phyloP scores from a whole-genome alignment of 805 yeast genomes.

The Suhomyces sp. region DNA sequence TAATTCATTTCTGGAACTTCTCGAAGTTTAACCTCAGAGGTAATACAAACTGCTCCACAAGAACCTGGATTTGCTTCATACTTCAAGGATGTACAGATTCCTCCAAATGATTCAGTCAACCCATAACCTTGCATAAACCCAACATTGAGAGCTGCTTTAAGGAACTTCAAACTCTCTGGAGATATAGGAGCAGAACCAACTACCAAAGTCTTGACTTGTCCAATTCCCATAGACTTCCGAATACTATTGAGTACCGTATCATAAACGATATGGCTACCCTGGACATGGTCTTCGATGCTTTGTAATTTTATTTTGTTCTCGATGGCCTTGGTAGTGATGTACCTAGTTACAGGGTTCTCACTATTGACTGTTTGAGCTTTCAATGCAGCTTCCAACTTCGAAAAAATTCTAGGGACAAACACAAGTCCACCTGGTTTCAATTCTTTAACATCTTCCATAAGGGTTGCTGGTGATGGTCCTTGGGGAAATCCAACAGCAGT shows the following conservation, averaged over 20 bases:
- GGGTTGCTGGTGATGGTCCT: slow-evolving; percentile 25
- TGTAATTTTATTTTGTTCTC: slow-evolving; percentile 24
- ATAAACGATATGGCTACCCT: slow-evolving; percentile 28
- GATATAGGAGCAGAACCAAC: slow-evolving; percentile 72
- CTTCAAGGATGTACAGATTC: slow-evolving; percentile 39
- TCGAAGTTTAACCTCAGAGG: slow-evolving; percentile 51
- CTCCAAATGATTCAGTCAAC: slow-evolving; percentile 65
- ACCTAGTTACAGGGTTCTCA: slow-evolving; percentile 30
- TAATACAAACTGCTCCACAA: slow-evolving; percentile 59
- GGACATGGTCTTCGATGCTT: slow-evolving; percentile 18
- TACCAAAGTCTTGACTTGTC: slow-evolving; percentile 24
- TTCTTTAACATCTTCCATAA: slow-evolving; percentile 30
- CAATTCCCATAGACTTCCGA: slow-evolving; percentile 36
- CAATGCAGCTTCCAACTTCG: slow-evolving; percentile 49
- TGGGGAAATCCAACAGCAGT: slow-evolving; percentile 30
- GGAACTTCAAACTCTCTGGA: slow-evolving; percentile 56
- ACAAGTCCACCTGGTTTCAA: slow-evolving; percentile 29
- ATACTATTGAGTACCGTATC: slow-evolving; percentile 32
- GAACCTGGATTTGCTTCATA: slow-evolving; percentile 53
- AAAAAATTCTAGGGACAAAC: slow-evolving; percentile 34
- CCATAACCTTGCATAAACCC: slow-evolving; percentile 75
- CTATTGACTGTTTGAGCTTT: slow-evolving; percentile 45
- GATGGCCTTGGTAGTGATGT: slow-evolving; percentile 30
- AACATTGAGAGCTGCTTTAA: slow-evolving; percentile 59
- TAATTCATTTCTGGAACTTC: slow-evolving; percentile 67